Conservation (phyloP, 257 asterid genomes). For the Solanum chilense region DNA sequence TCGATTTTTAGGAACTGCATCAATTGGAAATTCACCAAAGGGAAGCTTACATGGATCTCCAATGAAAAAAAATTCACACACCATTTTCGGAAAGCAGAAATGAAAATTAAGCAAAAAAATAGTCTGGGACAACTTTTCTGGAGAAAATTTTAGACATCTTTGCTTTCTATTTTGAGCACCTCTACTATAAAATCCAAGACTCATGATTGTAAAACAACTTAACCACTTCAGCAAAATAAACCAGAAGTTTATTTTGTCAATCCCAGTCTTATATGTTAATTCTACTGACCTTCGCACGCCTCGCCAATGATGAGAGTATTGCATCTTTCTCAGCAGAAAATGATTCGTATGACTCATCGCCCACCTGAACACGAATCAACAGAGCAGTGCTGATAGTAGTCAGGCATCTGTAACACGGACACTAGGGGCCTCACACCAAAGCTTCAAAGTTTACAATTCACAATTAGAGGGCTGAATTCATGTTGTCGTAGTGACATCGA, state of each 20-base stretch:
- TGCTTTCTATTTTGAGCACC: not conserved
- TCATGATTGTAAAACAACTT: not conserved
- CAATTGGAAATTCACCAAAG: not conserved
- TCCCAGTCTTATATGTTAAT: not conserved
- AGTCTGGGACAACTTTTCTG: not conserved
- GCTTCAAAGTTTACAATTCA: not conserved
- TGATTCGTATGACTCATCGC: slow-evolving; percentile 88
- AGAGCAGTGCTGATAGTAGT: not conserved
- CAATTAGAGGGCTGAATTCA: not conserved
- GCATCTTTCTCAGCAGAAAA: slow-evolving; percentile 70
- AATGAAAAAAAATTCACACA: not conserved
- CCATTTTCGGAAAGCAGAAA: not conserved
- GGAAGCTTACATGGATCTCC: not conserved
- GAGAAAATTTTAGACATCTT: not conserved
- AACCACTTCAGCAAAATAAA: not conserved
- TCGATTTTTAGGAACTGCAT: not conserved
- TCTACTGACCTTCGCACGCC: slow-evolving; percentile 83
- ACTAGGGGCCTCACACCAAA: not conserved
- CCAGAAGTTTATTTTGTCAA: not conserved
- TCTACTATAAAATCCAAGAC: not conserved
- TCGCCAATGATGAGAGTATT: slow-evolving; percentile 67
- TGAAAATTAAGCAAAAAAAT: not conserved
- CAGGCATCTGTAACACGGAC: not conserved
- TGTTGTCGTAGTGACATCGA: not conserved
- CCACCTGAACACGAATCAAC: slow-evolving; percentile 40